Conservation (phyloP, 1,139 yeast genomes). For the Saccharomyces hybrid region DNA sequence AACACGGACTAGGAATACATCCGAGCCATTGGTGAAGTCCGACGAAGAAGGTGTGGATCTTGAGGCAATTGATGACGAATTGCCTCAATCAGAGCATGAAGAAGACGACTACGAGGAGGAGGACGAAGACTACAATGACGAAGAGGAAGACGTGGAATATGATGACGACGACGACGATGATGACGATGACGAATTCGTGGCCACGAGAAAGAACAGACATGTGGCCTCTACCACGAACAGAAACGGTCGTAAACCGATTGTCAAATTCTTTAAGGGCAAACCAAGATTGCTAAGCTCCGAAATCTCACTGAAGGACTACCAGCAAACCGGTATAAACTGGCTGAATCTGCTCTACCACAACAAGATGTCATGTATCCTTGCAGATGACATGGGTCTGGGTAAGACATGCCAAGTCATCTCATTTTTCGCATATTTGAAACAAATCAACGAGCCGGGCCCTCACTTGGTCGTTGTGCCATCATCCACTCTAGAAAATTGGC, state of each 20-base stretch:
- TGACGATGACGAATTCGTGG: conserved; percentile 25
- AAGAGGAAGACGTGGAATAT: conserved; percentile 33
- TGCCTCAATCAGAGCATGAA: conserved; percentile 12
- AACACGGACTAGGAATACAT: conserved; percentile 4
- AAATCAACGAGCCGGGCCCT: conserved; percentile 54
- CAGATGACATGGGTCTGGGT: conserved; percentile 98
- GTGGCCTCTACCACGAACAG: conserved; percentile 8
- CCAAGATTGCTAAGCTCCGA: conserved; percentile 61
- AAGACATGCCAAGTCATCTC: conserved; percentile 94
- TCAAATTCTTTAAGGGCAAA: conserved; percentile 57
- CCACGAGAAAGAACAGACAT: conserved; percentile 7
- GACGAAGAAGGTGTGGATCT: conserved; percentile 45
- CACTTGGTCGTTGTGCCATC: conserved; percentile 90
- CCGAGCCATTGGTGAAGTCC: conserved; percentile 32
- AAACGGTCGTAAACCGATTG: conserved; percentile 17
- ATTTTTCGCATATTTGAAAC: conserved; percentile 79
- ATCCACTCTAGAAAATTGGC: conserved; percentile 94
- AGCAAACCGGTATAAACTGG: conserved; percentile 96
- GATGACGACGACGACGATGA: conserved; percentile 31
- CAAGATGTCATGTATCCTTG: conserved; percentile 81
- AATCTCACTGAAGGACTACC: conserved; percentile 73
- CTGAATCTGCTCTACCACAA: conserved; percentile 68
- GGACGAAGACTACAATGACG: conserved; percentile 21
- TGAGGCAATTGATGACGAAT: conserved; percentile 33
- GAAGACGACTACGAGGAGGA: conserved; percentile 16